These are phyloP conservation scores for Phaeosphaeriaceae sp. DNA, from an alignment of 2,329 filamentous ascomycete species.

Conservation along the genomic window DNA sequence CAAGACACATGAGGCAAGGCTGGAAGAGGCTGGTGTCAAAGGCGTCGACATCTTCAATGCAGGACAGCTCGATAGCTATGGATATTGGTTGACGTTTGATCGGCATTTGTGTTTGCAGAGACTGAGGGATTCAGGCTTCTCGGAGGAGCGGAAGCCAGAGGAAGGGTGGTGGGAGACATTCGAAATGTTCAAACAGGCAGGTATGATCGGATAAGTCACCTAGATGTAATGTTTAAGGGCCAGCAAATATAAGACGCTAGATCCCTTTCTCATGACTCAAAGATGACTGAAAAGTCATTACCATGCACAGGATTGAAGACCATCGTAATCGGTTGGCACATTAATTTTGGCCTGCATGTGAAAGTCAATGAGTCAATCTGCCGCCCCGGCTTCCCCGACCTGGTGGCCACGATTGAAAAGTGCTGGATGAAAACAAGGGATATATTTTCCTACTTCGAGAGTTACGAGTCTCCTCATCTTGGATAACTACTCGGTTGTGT, in stretches of 20 bases:
- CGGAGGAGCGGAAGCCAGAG: constrained; percentile 42
- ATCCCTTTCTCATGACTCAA: too few species aligned
- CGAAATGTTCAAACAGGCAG: constrained; percentile 48
- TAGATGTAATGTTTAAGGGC: background rate
- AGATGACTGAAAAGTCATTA: too few species aligned
- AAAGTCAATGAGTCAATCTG: too few species aligned
- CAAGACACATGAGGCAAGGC: constrained; percentile 11
- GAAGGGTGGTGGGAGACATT: constrained; percentile 53
- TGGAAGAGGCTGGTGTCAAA: constrained; percentile 13
- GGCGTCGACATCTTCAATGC: constrained; percentile 26
- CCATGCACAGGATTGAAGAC: too few species aligned
- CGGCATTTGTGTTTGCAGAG: constrained; percentile 53
- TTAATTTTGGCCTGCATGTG: too few species aligned
- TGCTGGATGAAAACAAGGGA: background rate
- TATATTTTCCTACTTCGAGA: background rate
- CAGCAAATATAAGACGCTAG: too few species aligned
- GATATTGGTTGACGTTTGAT: constrained; percentile 58
- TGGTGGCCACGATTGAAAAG: background rate
- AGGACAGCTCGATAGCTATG: constrained; percentile 54
- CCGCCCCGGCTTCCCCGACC: too few species aligned
- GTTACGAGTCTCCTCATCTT: background rate
- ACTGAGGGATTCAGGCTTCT: constrained; percentile 49
- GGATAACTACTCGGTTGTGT: background rate
- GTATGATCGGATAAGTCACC: constrained; percentile 37
- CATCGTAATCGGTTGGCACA: too few species aligned